phyloP scores from a whole-genome alignment of 257 asterid species.

The Nicotiana sylvestris region DNA sequence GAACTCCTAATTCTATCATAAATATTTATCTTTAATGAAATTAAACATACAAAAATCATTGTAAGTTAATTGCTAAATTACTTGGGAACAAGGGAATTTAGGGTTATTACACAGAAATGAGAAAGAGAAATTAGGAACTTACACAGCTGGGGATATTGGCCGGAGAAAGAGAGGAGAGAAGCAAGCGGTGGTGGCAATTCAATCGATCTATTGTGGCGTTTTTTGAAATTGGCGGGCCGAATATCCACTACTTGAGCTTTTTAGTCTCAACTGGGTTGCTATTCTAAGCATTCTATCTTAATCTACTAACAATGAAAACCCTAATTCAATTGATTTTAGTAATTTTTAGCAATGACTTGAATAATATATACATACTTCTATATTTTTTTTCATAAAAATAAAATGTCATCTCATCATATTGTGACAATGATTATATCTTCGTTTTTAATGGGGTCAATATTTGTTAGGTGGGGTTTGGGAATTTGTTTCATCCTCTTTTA shows the following conservation, averaged over 20 bases:
- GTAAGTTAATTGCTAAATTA: no score
- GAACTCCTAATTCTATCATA: background rate
- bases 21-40: background rate
- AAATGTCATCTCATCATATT: background rate
- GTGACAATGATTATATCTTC: background rate
- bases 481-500: background rate
- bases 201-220: background rate
- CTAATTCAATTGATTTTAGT: background rate
- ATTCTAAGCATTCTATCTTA: background rate
- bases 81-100: background rate
- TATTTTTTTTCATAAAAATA: background rate
- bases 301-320: background rate
- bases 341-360: background rate
- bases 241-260: background rate
- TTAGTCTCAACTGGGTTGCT: background rate
- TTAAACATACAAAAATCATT: no score
- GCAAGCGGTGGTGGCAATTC: background rate
- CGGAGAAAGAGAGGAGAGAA: background rate
- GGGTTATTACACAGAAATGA: background rate
- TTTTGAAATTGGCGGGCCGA: background rate
- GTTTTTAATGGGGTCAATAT: background rate
- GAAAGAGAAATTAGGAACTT: background rate
- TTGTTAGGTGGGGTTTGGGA: conserved; percentile 1
- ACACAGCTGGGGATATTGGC: background rate
- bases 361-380: background rate